A percentile compares a stretch with the other conserved stretches of the same genome.
phyloP scores from a whole-genome alignment of 352 stramenopile genomes.

The Phytopythium oedochilum region DNA sequence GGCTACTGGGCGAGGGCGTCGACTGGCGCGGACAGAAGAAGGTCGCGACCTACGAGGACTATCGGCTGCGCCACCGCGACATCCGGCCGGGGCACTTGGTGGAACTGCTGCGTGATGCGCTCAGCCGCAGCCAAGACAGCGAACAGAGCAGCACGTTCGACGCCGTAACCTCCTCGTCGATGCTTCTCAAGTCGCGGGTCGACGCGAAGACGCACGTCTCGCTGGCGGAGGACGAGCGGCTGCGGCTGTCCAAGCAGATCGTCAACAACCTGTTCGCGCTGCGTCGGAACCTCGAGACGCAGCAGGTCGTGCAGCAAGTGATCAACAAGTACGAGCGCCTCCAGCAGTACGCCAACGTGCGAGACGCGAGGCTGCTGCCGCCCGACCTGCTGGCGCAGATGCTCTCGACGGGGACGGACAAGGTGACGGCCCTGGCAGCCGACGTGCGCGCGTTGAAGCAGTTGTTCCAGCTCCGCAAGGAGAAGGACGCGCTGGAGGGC shows the following conservation, averaged over 20 bases:
- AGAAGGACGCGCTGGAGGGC: slow-evolving; percentile 25
- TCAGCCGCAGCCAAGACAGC: slow-evolving; percentile 8
- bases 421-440: slow-evolving; percentile 47
- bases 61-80: slow-evolving; percentile 65
- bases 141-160: slow-evolving; percentile 5
- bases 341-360: slow-evolving; percentile 42
- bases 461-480: slow-evolving; percentile 58
- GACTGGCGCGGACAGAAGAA: slow-evolving; percentile 57
- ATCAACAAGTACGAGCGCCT: slow-evolving; percentile 72
- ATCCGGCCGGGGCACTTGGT: slow-evolving; percentile 64
- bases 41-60: slow-evolving; percentile 67
- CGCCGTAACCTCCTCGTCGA: slow-evolving; percentile 18
- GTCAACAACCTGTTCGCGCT: slow-evolving; percentile 39
- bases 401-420: slow-evolving; percentile 18
- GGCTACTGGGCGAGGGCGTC: slow-evolving; percentile 50
- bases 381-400: slow-evolving; percentile 38
- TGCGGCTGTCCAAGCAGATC: slow-evolving; percentile 50
- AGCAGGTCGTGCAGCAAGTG: slow-evolving; percentile 54
- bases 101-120: slow-evolving; percentile 29
- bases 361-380: slow-evolving; percentile 48
- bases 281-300: slow-evolving; percentile 38
- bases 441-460: slow-evolving; percentile 74
- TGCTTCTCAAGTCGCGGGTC: slow-evolving; percentile 54
- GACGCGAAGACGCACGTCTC: slow-evolving; percentile 16
- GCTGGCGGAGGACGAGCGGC: slow-evolving; percentile 33